Evolutionary conservation across 495 filamentous ascomycete species (phyloP).

Genomic region (Platismatia glauca): DNA sequence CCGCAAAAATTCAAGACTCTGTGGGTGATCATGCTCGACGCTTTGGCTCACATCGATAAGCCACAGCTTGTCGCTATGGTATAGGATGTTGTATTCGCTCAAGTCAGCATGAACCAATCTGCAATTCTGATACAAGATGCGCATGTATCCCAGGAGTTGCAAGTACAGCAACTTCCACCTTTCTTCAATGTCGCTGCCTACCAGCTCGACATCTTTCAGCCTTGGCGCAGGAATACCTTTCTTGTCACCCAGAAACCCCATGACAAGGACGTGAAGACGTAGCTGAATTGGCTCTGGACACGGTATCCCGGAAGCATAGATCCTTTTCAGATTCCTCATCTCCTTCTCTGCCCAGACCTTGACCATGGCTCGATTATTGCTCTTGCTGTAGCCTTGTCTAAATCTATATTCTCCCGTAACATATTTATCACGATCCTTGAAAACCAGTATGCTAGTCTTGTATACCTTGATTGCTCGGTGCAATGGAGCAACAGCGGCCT

Average conservation of each 20-base stretch:
- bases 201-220: slow-evolving; percentile 63
- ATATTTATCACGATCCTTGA: slow-evolving; percentile 95
- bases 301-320: slow-evolving; percentile 73
- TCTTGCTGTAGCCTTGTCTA: slow-evolving; percentile 76
- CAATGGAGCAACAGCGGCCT: slow-evolving; percentile 33
- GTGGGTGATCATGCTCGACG: slow-evolving; percentile 92
- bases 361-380: slow-evolving; percentile 88
- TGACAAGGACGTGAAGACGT: slow-evolving; percentile 81
- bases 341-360: slow-evolving; percentile 98
- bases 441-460: slow-evolving; percentile 91
- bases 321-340: slow-evolving; percentile 81
- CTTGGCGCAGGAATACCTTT: slow-evolving; percentile 81
- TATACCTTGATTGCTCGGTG: slow-evolving; percentile 94
- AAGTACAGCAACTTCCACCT: slow-evolving; percentile 71
- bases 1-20: slow-evolving; percentile 80
- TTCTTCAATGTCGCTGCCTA: slow-evolving; percentile 44
- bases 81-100: slow-evolving; percentile 94
- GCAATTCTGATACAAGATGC: slow-evolving; percentile 82
- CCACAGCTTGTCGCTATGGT: slow-evolving; percentile 72
- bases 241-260: slow-evolving; percentile 83
- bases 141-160: slow-evolving; percentile 80
- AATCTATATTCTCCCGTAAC: slow-evolving; percentile 87
- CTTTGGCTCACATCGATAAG: slow-evolving; percentile 97
- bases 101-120: slow-evolving; percentile 89
- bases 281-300: slow-evolving; percentile 84